A percentile compares a stretch with the other conserved stretches of the same genome.
phyloP scores from a whole-genome alignment of 2,329 filamentous ascomycete species.

The Claviceps capensis region DNA sequence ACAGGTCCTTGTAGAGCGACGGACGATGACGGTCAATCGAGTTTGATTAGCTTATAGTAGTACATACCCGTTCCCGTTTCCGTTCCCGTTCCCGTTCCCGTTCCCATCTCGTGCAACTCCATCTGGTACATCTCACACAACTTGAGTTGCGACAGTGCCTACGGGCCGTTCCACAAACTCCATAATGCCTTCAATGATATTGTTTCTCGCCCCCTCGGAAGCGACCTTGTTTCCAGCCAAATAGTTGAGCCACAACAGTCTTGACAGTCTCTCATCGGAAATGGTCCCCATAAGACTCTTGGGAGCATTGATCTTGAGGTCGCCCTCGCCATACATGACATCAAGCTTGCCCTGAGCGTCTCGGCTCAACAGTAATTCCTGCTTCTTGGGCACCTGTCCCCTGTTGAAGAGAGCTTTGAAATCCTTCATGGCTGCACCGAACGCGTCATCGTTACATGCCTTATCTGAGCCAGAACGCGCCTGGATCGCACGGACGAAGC shows the following conservation, averaged over 20 bases:
- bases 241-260: slow-evolving; percentile 81
- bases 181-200: slow-evolving; percentile 76
- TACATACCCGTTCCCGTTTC: not conserved
- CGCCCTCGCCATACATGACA: slow-evolving; percentile 53
- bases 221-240: slow-evolving; percentile 76
- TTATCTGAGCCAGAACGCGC: slow-evolving; percentile 49
- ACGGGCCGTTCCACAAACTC: slow-evolving; percentile 78
- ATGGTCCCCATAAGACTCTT: slow-evolving; percentile 55
- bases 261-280: slow-evolving; percentile 63
- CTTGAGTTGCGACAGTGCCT: slow-evolving; percentile 72
- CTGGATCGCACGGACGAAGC: slow-evolving; percentile 75
- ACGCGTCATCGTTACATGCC: slow-evolving; percentile 54
- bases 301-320: slow-evolving; percentile 28
- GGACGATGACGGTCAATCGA: not conserved
- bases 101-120: not conserved
- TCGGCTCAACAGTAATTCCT: slow-evolving; percentile 61
- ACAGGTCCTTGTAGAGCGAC: too few species aligned
- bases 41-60: slow-evolving; percentile 1
- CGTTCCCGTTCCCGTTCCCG: not conserved
- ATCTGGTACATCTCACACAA: slow-evolving; percentile 27
- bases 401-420: slow-evolving; percentile 77
- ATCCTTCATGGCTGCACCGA: slow-evolving; percentile 58
- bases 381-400: slow-evolving; percentile 65
- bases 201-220: slow-evolving; percentile 67
- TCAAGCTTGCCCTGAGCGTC: slow-evolving; percentile 51